These are phyloP conservation scores for Nicotiana tabacum DNA, from an alignment of 257 asterid genomes.

Conservation along the genomic window DNA sequence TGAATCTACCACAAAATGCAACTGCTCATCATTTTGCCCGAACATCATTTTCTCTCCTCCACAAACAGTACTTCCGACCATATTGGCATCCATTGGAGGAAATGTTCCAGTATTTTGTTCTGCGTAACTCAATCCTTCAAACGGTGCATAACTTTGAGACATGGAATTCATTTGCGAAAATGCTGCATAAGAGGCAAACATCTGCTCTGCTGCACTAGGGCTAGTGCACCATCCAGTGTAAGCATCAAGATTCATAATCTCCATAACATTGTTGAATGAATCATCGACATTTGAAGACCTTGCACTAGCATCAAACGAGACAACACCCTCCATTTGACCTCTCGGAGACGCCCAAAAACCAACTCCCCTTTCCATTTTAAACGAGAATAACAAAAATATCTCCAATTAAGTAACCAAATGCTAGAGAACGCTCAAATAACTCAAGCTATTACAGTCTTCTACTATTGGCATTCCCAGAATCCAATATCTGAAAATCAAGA, in stretches of 20 bases:
- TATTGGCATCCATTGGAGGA: constrained; percentile 9
- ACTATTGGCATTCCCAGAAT: constrained; percentile 17
- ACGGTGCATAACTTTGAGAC: constrained; percentile 28
- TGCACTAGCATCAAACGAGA: constrained; percentile 24
- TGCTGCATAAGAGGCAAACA: constrained; percentile 42
- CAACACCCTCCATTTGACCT: constrained; percentile 31
- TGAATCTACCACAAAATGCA: constrained; percentile 22
- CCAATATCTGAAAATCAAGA: constrained; percentile 18
- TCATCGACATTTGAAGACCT: constrained; percentile 41
- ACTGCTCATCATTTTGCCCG: constrained; percentile 28
- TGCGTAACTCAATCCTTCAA: constrained; percentile 42
- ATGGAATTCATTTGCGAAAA: constrained; percentile 33
- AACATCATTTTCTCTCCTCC: constrained; percentile 30
- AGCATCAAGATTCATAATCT: constrained; percentile 53
- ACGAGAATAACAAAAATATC: background rate
- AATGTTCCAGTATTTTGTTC: constrained; percentile 34
- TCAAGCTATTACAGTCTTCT: constrained; percentile 11
- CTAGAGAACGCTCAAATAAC: constrained; percentile 1
- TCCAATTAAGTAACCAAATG: background rate
- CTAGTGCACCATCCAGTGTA: constrained; percentile 66
- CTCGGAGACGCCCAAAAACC: constrained; percentile 24
- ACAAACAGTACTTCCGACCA: background rate
- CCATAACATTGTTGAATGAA: constrained; percentile 34
- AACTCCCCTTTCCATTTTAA: constrained; percentile 11
- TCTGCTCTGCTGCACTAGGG: constrained; percentile 53